These are phyloP conservation scores for Russula lepida DNA, from an alignment of 768 basidiomycete species.

Conservation along the genomic window DNA sequence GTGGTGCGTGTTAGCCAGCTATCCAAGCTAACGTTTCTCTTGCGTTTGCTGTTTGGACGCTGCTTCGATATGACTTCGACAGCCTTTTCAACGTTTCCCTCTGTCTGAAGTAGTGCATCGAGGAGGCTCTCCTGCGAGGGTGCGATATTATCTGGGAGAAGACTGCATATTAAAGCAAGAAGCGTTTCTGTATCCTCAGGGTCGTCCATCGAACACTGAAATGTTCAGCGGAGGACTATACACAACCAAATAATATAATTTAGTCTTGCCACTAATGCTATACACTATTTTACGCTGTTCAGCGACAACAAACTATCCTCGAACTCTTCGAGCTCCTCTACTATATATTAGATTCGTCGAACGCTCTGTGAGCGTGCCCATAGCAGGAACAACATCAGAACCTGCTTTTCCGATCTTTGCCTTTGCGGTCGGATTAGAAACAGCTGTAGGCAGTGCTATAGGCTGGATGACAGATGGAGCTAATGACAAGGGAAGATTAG, in stretches of 20 bases:
- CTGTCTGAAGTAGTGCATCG: constrained; percentile 16
- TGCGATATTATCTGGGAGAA: constrained; percentile 12
- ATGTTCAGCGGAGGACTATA: not conserved
- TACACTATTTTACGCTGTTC: not conserved
- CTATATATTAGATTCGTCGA: constrained; percentile 28
- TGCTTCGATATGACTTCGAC: constrained; percentile 6
- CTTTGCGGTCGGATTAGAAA: constrained; percentile 20
- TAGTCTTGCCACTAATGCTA: not conserved
- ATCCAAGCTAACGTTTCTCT: constrained; percentile 38
- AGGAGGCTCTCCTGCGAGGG: constrained; percentile 15
- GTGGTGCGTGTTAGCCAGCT: constrained; percentile 40
- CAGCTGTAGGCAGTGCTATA: constrained; percentile 13
- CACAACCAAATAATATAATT: not conserved
- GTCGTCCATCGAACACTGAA: not conserved
- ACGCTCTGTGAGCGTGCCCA: constrained; percentile 30
- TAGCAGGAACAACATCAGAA: constrained; percentile 3
- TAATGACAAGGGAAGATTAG: constrained; percentile 2
- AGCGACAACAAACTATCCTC: not conserved
- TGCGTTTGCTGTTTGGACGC: constrained; percentile 34
- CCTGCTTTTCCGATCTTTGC: constrained; percentile 23
- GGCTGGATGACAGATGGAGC: constrained; percentile 7
- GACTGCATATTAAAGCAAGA: constrained; percentile 19
- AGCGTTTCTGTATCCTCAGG: constrained; percentile 19
- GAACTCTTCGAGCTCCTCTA: constrained; percentile 17
- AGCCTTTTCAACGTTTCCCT: constrained; percentile 16